phyloP scores from a whole-genome alignment of 768 basidiomycete genomes.

The Kwoniella heveanensis region DNA sequence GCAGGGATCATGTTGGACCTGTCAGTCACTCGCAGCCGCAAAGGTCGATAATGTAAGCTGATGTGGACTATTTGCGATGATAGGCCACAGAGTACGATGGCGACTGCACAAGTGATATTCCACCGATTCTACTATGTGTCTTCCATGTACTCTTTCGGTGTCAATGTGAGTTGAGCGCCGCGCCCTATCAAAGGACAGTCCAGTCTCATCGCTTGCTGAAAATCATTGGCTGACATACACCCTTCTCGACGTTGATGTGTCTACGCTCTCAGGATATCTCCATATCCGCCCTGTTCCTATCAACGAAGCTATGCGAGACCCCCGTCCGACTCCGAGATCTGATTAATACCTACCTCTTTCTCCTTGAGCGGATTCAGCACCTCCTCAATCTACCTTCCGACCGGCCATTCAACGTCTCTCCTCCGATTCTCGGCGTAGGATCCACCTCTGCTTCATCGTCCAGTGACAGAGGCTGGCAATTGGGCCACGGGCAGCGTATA shows the following conservation, averaged over 20 bases:
- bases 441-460: constrained; percentile 6
- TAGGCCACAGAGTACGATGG: constrained; percentile 92
- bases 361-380: constrained; percentile 74
- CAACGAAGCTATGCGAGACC: constrained; percentile 96
- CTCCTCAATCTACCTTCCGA: constrained; percentile 58
- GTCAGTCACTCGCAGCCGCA: constrained; percentile 60
- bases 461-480: constrained; percentile 50
- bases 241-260: constrained; percentile 17
- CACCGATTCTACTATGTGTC: constrained; percentile 96
- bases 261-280: constrained; percentile 71
- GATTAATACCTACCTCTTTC: constrained; percentile 88
- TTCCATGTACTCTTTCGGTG: constrained; percentile 91
- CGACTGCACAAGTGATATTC: constrained; percentile 92
- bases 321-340: constrained; percentile 88
- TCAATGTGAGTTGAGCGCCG: constrained; percentile 67
- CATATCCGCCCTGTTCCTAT: constrained; percentile 83
- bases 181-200: not conserved
- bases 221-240: no score
- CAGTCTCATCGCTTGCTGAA: no score
- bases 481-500: constrained; percentile 70
- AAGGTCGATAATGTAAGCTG: not conserved
- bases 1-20: constrained; percentile 88
- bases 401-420: constrained; percentile 33
- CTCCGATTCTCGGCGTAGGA: not conserved
- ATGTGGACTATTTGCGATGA: not conserved